phyloP scores from a whole-genome alignment of 2,329 filamentous ascomycete genomes.

The Aspergillus quadricinctus region DNA sequence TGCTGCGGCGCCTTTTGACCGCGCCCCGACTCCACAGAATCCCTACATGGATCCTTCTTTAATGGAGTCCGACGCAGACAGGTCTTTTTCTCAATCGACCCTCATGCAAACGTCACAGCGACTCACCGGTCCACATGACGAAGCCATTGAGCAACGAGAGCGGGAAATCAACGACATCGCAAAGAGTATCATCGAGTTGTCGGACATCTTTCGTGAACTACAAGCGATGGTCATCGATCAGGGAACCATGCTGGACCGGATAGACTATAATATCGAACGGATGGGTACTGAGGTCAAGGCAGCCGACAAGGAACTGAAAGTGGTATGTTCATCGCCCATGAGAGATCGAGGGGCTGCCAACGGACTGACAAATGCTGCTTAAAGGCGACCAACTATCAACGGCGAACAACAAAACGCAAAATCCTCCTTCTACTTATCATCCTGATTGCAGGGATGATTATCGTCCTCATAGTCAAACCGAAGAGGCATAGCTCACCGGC shows the following conservation, averaged over 20 bases:
- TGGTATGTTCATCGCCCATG: constrained; percentile 45
- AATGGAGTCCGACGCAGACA: constrained; percentile 89
- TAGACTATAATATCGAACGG: constrained; percentile 96
- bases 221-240: constrained; percentile 94
- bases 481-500: constrained; percentile 42
- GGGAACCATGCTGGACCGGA: constrained; percentile 85
- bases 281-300: constrained; percentile 92
- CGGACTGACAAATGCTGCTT: constrained; percentile 5
- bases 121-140: constrained; percentile 62
- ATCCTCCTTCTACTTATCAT: constrained; percentile 84
- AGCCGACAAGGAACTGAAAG: constrained; percentile 85
- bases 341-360: not conserved
- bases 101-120: constrained; percentile 71
- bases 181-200: constrained; percentile 93
- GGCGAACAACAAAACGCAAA: constrained; percentile 82
- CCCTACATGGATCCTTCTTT: constrained; percentile 81
- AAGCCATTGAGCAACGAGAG: constrained; percentile 84
- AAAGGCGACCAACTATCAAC: constrained; percentile 78
- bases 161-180: constrained; percentile 97
- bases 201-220: constrained; percentile 93
- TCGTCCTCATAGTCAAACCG: constrained; percentile 75
- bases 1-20: constrained; percentile 49
- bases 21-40: constrained; percentile 51
- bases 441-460: constrained; percentile 80
- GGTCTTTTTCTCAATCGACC: constrained; percentile 84